Percentiles rank a stretch among this genome's conserved stretches.
These are phyloP conservation scores for Gelatoporia subvermispora DNA, from an alignment of 768 basidiomycete genomes.

Conservation along the genomic window DNA sequence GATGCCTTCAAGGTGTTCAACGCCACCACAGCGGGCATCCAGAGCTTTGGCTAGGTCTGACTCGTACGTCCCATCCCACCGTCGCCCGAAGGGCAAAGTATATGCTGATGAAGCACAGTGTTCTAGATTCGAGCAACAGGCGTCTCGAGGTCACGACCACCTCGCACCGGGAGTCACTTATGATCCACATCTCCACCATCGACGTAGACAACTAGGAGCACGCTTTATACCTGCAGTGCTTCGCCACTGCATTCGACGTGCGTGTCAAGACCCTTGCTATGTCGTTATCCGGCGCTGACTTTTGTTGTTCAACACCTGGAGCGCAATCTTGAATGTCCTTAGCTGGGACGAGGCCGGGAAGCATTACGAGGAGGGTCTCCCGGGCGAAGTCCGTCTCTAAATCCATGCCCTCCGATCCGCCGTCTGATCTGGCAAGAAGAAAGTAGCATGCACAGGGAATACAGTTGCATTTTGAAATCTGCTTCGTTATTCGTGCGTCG, in stretches of 20 bases:
- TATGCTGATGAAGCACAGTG: too few species aligned
- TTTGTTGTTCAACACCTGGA: conserved; percentile 64
- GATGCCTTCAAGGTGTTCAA: conserved; percentile 81
- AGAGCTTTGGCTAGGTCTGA: conserved; percentile 97
- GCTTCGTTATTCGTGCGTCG: too few species aligned
- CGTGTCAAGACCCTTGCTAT: too few species aligned
- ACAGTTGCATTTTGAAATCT: too few species aligned
- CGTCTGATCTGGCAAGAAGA: neutral
- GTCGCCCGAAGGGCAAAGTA: too few species aligned
- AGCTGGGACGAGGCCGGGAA: conserved; percentile 74
- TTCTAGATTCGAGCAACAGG: conserved; percentile 59
- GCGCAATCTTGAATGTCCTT: conserved; percentile 70
- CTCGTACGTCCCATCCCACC: conserved; percentile 56
- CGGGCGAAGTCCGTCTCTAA: conserved; percentile 37
- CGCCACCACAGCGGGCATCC: conserved; percentile 76
- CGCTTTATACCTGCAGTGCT: conserved; percentile 94
- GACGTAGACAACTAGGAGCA: conserved; percentile 97
- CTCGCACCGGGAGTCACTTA: conserved; percentile 90
- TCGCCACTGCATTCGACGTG: conserved; percentile 90
- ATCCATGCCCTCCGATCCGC: too few species aligned
- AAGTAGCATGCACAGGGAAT: neutral
- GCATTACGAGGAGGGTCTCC: conserved; percentile 45
- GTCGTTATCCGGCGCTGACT: neutral
- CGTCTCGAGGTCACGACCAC: conserved; percentile 87
- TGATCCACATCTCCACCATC: conserved; percentile 73